Conservation (phyloP, 2,329 filamentous ascomycete genomes). For the Pseudogymnoascus sp. region DNA sequence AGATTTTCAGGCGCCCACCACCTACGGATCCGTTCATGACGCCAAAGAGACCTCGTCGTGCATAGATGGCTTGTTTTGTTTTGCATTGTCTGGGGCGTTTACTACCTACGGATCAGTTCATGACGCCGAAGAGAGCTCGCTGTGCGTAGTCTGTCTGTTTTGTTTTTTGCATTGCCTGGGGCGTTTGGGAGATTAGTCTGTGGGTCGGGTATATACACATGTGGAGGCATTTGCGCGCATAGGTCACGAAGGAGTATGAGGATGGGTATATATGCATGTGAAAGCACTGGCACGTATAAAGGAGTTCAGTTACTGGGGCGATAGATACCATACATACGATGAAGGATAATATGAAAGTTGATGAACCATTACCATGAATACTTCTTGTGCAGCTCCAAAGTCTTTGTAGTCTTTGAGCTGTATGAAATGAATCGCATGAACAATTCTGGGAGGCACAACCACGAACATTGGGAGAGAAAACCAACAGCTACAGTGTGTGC, state of each 20-base stretch:
- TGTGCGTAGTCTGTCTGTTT: not conserved
- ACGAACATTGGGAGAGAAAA: not conserved
- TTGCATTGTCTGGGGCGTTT: not conserved
- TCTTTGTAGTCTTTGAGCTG: not conserved
- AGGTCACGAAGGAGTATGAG: not conserved
- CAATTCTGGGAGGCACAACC: not conserved
- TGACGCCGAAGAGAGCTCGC: not conserved
- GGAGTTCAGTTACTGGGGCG: not conserved
- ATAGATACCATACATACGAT: slow-evolving; percentile 4
- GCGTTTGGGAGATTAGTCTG: not conserved
- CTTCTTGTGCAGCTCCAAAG: not conserved
- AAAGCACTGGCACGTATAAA: not conserved
- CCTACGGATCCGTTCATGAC: not conserved
- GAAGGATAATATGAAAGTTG: not conserved
- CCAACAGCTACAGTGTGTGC: not conserved
- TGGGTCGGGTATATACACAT: not conserved
- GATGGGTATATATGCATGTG: not conserved
- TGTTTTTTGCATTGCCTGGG: not conserved
- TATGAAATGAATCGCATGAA: not conserved
- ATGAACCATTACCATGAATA: not conserved
- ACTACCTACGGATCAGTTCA: not conserved
- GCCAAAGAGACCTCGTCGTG: not conserved
- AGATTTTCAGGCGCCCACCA: not conserved
- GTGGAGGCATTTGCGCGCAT: not conserved
- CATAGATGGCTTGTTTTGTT: not conserved